Evolutionary conservation across 805 yeast species (phyloP), one percentile per base, ranked within the genome.

Genomic region (Zygosaccharomyces pseudorouxii): DNA sequence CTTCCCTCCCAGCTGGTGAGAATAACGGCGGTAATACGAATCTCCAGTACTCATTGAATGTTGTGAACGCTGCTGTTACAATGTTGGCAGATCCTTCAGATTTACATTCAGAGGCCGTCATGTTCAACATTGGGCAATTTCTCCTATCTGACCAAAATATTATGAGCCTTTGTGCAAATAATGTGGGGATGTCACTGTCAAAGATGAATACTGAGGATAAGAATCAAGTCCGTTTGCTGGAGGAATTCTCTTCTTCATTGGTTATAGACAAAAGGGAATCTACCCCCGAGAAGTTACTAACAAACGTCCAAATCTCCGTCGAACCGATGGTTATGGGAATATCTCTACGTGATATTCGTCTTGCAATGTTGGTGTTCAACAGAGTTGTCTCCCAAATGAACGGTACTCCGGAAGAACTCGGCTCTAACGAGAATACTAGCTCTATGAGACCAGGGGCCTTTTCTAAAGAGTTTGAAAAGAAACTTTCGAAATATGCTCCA

Each of bases 141-240:
- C 69, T 84, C 39, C 62, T 87, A 3, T 77, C 92, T 0, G 80
- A 84, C 50, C 89, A 85, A 58, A 79, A 81, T 48, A 79, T 84
- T 3, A 67, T 77, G 0, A 77, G 92, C 0, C 62, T 89, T 5
- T 80, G 86, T 23, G 83, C 87, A 0, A 78, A 82, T 54, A 87
- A 85, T 50, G 79, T 89, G 45, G 97, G 98, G 2, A 80, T 93
- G 84, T 93, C 86, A 59, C 69, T 93, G 50, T 80, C 89, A 41
- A 75, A 73, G 20, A 89, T 93, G 95, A 77, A 83, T 55, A 62
- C 77, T 4, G 75, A 74, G 45, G 83, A 82, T n/a, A 75, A 76
- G 9, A 75, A 75, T 47, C 74, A 83, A 46, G 71, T 89, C 44
- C 72, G 97, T 47, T 77, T 93, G 25, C 74, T 93, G 50, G 97